Conservation (phyloP, 1,284 basidiomycete genomes). For the Ceratobasidium papillatum region DNA sequence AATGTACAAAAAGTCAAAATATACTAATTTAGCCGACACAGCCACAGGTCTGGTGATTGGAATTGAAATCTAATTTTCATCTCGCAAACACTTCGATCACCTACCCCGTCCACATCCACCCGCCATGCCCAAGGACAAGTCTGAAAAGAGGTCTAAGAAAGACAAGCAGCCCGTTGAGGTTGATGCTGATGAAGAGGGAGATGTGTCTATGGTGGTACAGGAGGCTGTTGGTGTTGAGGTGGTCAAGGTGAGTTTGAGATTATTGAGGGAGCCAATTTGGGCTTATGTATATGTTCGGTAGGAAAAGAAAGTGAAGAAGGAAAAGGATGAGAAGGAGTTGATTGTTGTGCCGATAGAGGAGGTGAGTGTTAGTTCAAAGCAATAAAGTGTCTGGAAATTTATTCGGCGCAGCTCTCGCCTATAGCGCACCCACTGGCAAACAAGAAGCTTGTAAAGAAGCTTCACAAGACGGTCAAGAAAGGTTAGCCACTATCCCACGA, state of each 20-base stretch:
- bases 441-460: constrained; percentile 90
- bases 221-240: constrained; percentile 46
- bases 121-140: constrained; percentile 72
- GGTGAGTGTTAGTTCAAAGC: constrained; percentile 5
- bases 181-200: constrained; percentile 47
- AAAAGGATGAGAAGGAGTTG: constrained; percentile 61
- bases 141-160: constrained; percentile 64
- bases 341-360: constrained; percentile 79
- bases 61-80: constrained; percentile 37
- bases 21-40: background rate
- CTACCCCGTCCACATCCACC: background rate
- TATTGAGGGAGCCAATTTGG: background rate
- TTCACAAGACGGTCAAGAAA: constrained; percentile 93
- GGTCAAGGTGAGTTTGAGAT: constrained; percentile 26
- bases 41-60: constrained; percentile 32
- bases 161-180: constrained; percentile 46
- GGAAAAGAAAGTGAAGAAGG: constrained; percentile 46
- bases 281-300: constrained; percentile 39
- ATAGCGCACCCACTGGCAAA: constrained; percentile 90
- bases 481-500: constrained; percentile 58
- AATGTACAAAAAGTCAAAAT: background rate
- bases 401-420: constrained; percentile 67
- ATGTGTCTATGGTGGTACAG: constrained; percentile 45
- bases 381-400: background rate
- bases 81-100: constrained; percentile 21